These are phyloP conservation scores for Mycena polygramma DNA, from an alignment of 768 basidiomycete genomes.

Conservation along the genomic window DNA sequence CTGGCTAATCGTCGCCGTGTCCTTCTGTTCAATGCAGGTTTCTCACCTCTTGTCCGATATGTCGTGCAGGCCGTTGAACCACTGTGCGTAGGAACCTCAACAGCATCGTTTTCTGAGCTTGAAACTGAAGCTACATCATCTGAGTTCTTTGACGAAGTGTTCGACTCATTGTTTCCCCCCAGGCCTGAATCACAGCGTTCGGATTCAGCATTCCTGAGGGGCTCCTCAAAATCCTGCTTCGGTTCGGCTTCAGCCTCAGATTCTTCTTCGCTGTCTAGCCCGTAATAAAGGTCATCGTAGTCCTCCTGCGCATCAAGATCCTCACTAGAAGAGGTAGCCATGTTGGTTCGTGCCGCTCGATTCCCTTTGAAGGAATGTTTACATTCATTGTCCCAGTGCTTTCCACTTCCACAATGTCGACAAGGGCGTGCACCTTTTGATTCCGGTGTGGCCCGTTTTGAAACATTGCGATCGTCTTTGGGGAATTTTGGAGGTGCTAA, in stretches of 20 bases:
- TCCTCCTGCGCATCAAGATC: constrained; percentile 41
- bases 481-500: neutral
- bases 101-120: no score
- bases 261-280: constrained; percentile 30
- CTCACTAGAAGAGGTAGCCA: constrained; percentile 20
- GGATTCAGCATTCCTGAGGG: constrained; percentile 30
- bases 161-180: no score
- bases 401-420: neutral
- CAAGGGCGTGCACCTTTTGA: constrained; percentile 6
- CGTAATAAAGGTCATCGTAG: constrained; percentile 44
- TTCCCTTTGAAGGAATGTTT: constrained; percentile 11
- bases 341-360: constrained; percentile 38
- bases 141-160: no score
- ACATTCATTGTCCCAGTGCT: constrained; percentile 20
- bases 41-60: no score
- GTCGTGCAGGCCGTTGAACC: no score
- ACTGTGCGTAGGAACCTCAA: no score
- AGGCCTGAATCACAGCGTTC: no score
- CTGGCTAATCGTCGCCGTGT: neutral
- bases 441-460: no score
- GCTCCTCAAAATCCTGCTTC: constrained; percentile 37
- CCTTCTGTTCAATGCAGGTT: constrained; percentile 1
- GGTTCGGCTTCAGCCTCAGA: no score
- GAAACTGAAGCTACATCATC: no score
- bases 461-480: no score